Percentiles rank a stretch among this genome's conserved stretches.
phyloP scores from a whole-genome alignment of 306 rosid genomes.

The Macrotyloma uniflorum region DNA sequence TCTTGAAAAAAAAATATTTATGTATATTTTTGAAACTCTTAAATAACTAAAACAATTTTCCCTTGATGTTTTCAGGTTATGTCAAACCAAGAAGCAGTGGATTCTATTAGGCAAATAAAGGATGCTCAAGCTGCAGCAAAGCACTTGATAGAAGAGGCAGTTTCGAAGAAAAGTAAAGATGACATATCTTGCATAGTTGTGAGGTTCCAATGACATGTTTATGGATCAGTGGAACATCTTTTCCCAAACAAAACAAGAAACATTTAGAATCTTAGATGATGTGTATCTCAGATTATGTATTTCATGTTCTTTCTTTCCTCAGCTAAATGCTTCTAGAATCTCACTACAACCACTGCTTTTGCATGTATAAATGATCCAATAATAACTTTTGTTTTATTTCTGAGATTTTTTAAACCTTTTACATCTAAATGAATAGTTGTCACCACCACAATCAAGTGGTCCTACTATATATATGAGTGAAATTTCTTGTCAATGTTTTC shows the following conservation, averaged over 20 bases:
- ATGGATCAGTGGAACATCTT: not conserved
- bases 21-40: too few relatives aligned
- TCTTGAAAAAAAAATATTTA: too few relatives aligned
- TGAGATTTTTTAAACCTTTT: not conserved
- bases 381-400: not conserved
- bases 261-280: not conserved
- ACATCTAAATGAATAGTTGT: not conserved
- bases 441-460: not conserved
- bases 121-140: slow-evolving; percentile 58
- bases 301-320: slow-evolving; percentile 3
- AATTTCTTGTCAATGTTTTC: not conserved
- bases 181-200: slow-evolving; percentile 67
- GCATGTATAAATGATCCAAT: slow-evolving; percentile 29
- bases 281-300: slow-evolving; percentile 22
- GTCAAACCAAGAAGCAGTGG: slow-evolving; percentile 62
- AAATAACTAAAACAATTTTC: not conserved
- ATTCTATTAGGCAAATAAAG: slow-evolving; percentile 45
- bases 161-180: slow-evolving; percentile 59
- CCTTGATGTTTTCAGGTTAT: slow-evolving; percentile 45
- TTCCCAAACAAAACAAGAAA: not conserved
- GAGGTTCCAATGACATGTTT: slow-evolving; percentile 38
- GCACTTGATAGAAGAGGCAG: slow-evolving; percentile 53
- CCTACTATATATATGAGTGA: not conserved
- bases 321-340: slow-evolving; percentile 2
- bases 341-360: not conserved